Evolutionary conservation across 2,329 filamentous ascomycete species (phyloP).

Genomic region (Aspergillus sp.): DNA sequence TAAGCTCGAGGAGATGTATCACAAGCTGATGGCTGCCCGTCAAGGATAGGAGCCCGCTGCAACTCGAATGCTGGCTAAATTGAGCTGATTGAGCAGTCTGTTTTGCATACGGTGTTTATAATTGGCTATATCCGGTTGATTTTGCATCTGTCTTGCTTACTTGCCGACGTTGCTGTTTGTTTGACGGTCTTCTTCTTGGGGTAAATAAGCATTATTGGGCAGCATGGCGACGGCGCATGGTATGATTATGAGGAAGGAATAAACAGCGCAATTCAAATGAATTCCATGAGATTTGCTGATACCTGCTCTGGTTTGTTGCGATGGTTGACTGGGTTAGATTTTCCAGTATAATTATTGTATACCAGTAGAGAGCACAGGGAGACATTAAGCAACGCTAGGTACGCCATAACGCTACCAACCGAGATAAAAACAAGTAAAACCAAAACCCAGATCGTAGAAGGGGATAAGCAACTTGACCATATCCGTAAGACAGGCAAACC

Average conservation of each 20-base stretch:
- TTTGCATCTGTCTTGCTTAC: constrained; percentile 5
- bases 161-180: constrained; percentile 4
- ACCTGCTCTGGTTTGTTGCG: too few relatives aligned
- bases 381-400: constrained; percentile 11
- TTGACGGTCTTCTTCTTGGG: constrained; percentile 3
- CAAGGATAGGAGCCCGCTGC: constrained; percentile 11
- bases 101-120: constrained; percentile 4
- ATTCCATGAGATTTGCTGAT: too few relatives aligned
- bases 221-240: constrained; percentile 20
- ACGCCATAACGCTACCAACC: too few relatives aligned
- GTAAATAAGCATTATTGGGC: constrained; percentile 19
- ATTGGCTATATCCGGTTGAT: constrained; percentile 8
- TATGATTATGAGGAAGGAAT: constrained; percentile 10
- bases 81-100: constrained; percentile 9
- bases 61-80: constrained; percentile 17
- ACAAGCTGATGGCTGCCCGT: constrained; percentile 25
- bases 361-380: too few relatives aligned
- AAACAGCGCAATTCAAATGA: too few relatives aligned
- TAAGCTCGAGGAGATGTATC: constrained; percentile 30
- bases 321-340: too few relatives aligned
- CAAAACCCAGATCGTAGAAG: too few relatives aligned
- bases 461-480: too few relatives aligned
- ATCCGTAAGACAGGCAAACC: too few relatives aligned
- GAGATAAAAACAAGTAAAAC: too few relatives aligned
- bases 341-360: too few relatives aligned